phyloP scores from a whole-genome alignment of 2,329 filamentous ascomycete genomes.

The Trichoderma sp. region DNA sequence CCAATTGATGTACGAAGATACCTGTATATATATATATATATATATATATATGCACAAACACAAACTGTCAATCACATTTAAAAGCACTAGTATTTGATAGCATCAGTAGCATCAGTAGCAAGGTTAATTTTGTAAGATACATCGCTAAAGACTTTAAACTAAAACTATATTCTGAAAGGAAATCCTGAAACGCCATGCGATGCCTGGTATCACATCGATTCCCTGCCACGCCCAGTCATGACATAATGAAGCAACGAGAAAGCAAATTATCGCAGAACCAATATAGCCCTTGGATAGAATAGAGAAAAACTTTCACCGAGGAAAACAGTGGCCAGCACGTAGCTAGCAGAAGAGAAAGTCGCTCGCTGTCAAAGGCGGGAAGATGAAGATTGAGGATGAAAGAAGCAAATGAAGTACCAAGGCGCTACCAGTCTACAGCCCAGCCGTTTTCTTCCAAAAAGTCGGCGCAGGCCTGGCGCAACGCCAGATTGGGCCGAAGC shows the following conservation, averaged over 20 bases:
- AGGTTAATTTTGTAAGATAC: too few species aligned
- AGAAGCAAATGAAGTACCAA: too few species aligned
- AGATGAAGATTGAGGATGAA: neutral
- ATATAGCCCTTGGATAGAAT: neutral
- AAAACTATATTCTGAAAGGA: neutral
- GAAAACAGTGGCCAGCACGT: neutral
- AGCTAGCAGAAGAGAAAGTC: neutral
- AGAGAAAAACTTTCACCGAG: neutral
- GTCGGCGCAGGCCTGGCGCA: conserved; percentile 82
- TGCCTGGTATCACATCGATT: conserved; percentile 7
- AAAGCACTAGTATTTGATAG: too few species aligned
- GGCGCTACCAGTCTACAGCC: conserved; percentile 80
- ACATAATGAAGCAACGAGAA: neutral
- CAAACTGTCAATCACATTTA: too few species aligned
- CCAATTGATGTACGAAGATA: too few species aligned
- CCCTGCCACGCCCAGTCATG: neutral
- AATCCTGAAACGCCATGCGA: conserved; percentile 14
- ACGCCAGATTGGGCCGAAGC: conserved; percentile 76
- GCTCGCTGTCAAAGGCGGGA: neutral
- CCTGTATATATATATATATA: too few species aligned
- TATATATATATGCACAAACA: too few species aligned
- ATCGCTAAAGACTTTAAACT: neutral
- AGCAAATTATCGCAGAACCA: neutral
- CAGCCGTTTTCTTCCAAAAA: conserved; percentile 88
- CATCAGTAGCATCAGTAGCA: too few species aligned